These are phyloP conservation scores for Didymella keratinophila DNA, from an alignment of 2,329 filamentous ascomycete species.

Conservation along the genomic window DNA sequence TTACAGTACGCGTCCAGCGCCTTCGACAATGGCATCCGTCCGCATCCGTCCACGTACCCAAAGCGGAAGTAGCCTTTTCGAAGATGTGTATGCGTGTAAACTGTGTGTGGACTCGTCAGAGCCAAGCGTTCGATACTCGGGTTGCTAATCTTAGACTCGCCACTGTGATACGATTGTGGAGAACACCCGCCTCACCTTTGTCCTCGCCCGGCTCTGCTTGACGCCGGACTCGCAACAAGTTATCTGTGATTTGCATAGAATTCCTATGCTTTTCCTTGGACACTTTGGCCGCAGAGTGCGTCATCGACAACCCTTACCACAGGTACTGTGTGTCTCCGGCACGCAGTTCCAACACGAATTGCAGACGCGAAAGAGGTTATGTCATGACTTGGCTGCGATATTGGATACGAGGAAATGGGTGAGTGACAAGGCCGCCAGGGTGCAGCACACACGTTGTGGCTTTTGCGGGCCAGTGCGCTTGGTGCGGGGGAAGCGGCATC, in stretches of 20 bases:
- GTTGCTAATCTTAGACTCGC: constrained; percentile 14
- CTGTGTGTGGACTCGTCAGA: not conserved
- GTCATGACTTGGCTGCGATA: constrained; percentile 11
- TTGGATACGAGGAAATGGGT: constrained; percentile 1
- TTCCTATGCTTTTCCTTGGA: not conserved
- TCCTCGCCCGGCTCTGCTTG: too few relatives aligned
- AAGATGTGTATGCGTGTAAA: not conserved
- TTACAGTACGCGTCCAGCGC: constrained; percentile 1
- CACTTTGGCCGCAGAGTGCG: not conserved
- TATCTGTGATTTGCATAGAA: not conserved
- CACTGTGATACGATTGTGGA: constrained; percentile 11
- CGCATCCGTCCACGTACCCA: not conserved
- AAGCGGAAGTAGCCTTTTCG: not conserved
- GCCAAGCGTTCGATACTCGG: constrained; percentile 9
- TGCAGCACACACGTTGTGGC: constrained; percentile 17
- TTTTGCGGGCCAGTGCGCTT: not conserved
- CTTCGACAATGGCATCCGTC: not conserved
- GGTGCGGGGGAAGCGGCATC: constrained; percentile 9
- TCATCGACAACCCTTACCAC: not conserved
- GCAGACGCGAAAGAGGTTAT: not conserved
- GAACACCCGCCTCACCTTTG: constrained; percentile 3
- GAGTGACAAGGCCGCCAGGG: constrained; percentile 6
- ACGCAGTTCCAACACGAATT: not conserved
- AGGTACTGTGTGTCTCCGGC: not conserved
- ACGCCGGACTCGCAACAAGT: not conserved